Base-by-base conservation (phyloP, 2,329 filamentous ascomycete species). In the Sclerotinia trifoliorum region DNA sequence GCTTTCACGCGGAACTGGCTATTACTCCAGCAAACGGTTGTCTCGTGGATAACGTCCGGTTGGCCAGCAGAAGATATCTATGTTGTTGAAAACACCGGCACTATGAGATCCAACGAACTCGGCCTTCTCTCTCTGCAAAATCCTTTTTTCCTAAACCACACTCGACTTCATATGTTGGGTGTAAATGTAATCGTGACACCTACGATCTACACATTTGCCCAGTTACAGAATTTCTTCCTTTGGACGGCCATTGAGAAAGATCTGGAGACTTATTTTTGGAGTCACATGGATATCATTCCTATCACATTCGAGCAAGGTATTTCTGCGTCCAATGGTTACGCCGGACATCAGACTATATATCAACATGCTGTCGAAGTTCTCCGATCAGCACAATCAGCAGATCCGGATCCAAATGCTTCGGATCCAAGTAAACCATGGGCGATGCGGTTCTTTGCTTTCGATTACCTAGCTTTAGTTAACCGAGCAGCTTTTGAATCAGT, bases 1-100 rank as follows among this genome's bases (percentile, higher is more conserved):
- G 83, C 84, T 24, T 88, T 87, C 77, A 86, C 85, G 0, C 79
- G 84, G 42, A 81, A 82, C 65, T 85, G 81, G 81, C 81, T 81
- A 2, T 78, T 87, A 67, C 78, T 88, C 1, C 80, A 84, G 19
- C 85, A 87, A 75, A 78, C 81, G 4, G 81, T 87, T 2, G 80
- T 85, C 21, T 82, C 80, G 19, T 88, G 87, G 75, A 82, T 88
- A 71, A 83, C 84, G 1, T 83, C 83, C 1, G 85, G 85, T 49
- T 88, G 85, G 85, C 85, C 85, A 0, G 75, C 83, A 0, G 78
- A 79, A 32, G 81, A 86, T 70, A 86, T 88, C 68, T 83, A 83
- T 71, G 81, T 87, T 2, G 76, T 87, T 35, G 85, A 88, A 74
- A 88, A 88, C 76, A 87, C 82, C 5, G 85, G 85, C 10, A 81